Evolutionary conservation across 129 eudicot genomes (phyloP).

Genomic region (Ambrosia trifida): DNA sequence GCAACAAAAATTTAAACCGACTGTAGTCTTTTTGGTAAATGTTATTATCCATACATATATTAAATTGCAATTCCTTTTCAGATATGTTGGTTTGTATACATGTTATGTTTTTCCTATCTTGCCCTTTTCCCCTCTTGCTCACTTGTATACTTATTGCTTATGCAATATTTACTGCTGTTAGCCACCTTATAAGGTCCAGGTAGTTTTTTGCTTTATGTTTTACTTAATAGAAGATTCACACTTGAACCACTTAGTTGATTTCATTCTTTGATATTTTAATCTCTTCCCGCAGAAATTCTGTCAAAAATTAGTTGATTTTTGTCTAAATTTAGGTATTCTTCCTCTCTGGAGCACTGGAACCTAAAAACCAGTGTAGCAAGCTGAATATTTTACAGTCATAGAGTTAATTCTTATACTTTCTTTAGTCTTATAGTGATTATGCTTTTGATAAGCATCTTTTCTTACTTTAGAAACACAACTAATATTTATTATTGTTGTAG

Average conservation of each 20-base stretch:
- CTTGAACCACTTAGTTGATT: conserved; percentile 8
- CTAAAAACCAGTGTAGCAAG: not conserved
- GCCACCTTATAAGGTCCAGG: not conserved
- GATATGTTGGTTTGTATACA: not conserved
- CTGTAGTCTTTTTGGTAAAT: not conserved
- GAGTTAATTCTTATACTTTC: not conserved
- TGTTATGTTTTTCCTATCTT: not conserved
- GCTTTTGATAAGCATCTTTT: not conserved
- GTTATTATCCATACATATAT: not conserved
- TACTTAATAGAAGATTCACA: not conserved
- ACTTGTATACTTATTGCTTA: too few relatives aligned
- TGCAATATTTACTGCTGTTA: too few relatives aligned
- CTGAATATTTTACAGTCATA: conserved; percentile 5
- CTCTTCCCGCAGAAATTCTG: not conserved
- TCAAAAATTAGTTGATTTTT: not conserved
- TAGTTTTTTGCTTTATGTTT: not conserved
- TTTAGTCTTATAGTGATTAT: not conserved
- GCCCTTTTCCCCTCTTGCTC: not conserved
- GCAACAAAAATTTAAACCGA: too few relatives aligned
- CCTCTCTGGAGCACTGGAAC: not conserved
- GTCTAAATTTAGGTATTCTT: not conserved
- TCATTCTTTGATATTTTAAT: not conserved
- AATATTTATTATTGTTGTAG: not conserved
- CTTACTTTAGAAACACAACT: not conserved
- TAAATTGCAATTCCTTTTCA: too few relatives aligned